Evolutionary conservation across 2,329 filamentous ascomycete species (phyloP).

Genomic region (Escovopsis sp.): DNA sequence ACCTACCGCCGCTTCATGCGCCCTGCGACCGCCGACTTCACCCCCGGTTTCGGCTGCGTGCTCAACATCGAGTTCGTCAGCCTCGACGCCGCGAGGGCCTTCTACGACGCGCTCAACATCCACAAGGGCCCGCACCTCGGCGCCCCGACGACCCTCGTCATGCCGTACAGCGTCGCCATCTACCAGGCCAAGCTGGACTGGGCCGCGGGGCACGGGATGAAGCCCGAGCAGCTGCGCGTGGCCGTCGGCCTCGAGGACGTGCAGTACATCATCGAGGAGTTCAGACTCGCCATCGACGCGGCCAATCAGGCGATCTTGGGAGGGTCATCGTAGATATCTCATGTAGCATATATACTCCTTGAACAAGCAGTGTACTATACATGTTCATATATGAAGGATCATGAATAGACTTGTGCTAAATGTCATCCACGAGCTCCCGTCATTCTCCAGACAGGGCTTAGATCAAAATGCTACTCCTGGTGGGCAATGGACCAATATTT

Average conservation of each 20-base stretch:
- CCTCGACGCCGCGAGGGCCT: slow-evolving; percentile 21
- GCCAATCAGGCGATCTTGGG: not conserved
- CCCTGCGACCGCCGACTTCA: slow-evolving; percentile 11
- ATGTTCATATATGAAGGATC: too few relatives aligned
- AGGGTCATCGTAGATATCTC: too few relatives aligned
- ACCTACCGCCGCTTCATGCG: slow-evolving; percentile 16
- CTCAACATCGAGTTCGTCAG: slow-evolving; percentile 32
- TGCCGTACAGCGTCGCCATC: slow-evolving; percentile 24
- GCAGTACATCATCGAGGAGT: slow-evolving; percentile 12
- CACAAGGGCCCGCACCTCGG: slow-evolving; percentile 36
- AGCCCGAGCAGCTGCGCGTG: slow-evolving; percentile 26
- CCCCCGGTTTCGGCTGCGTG: slow-evolving; percentile 32
- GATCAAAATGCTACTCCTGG: too few relatives aligned
- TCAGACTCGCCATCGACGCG: slow-evolving; percentile 8
- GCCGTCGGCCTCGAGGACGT: slow-evolving; percentile 28
- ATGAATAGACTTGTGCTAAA: too few relatives aligned
- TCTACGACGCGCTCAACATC: slow-evolving; percentile 32
- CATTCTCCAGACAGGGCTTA: too few relatives aligned
- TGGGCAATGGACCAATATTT: too few relatives aligned
- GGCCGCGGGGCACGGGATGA: slow-evolving; percentile 23
- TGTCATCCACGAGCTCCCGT: too few relatives aligned
- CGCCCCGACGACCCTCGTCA: slow-evolving; percentile 30
- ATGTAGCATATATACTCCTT: too few relatives aligned
- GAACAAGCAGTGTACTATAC: too few relatives aligned
- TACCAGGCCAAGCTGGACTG: slow-evolving; percentile 23